A percentile compares a stretch with the other conserved stretches of the same genome.
These are phyloP conservation scores for Paecilomyces sp. DNA, from an alignment of 2,329 filamentous ascomycete genomes.

Conservation along the genomic window DNA sequence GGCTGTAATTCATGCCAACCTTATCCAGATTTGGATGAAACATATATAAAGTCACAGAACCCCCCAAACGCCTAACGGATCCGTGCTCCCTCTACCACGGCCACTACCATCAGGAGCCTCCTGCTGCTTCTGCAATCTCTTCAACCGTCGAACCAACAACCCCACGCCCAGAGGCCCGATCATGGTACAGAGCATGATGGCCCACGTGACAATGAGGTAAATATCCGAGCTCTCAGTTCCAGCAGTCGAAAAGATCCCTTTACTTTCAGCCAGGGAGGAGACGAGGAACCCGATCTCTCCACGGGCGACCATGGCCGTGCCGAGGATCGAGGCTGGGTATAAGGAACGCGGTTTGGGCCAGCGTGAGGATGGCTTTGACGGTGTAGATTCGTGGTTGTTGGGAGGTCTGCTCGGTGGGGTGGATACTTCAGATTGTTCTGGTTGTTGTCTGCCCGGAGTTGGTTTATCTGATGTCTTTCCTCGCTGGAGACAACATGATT, in stretches of 20 bases:
- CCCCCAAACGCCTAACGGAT: too few relatives aligned
- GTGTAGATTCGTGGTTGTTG: background rate
- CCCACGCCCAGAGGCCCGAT: conserved; percentile 46
- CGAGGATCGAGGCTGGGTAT: conserved; percentile 61
- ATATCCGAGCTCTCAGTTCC: conserved; percentile 31
- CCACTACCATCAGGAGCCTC: conserved; percentile 6
- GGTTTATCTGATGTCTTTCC: background rate
- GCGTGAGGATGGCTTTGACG: background rate
- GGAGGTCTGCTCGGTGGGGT: background rate
- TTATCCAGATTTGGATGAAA: too few relatives aligned
- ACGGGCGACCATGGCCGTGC: conserved; percentile 65
- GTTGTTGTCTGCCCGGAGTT: background rate
- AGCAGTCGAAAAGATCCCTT: conserved; percentile 36
- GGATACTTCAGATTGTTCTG: background rate
- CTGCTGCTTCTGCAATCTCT: conserved; percentile 24
- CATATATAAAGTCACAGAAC: too few relatives aligned
- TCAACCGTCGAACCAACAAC: conserved; percentile 39
- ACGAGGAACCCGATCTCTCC: conserved; percentile 77
- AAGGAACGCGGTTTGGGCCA: conserved; percentile 51
- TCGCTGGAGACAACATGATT: background rate
- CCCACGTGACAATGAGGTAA: conserved; percentile 49
- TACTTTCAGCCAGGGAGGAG: conserved; percentile 56
- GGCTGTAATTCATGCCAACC: too few relatives aligned
- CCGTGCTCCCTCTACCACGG: too few relatives aligned
- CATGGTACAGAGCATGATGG: conserved; percentile 49